A percentile compares a stretch with the other conserved stretches of the same genome.
phyloP scores from a whole-genome alignment of 495 filamentous ascomycete genomes.

The Xanthoparmelia taractica region DNA sequence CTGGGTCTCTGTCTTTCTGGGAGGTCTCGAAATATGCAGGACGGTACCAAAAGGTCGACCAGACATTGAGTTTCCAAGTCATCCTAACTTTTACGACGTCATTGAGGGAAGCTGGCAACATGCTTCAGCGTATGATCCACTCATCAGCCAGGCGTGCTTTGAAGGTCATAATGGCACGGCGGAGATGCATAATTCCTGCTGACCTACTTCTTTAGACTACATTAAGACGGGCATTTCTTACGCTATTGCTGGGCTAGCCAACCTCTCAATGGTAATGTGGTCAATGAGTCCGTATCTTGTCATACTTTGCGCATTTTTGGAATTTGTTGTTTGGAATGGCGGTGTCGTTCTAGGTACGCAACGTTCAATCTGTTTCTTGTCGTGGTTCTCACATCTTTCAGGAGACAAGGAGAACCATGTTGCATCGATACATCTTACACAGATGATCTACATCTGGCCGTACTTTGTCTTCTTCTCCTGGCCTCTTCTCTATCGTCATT shows the following conservation, averaged over 20 bases:
- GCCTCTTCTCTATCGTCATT: conserved; percentile 57
- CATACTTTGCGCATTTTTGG: conserved; percentile 59
- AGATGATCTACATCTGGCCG: conserved; percentile 93
- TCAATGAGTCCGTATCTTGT: conserved; percentile 58
- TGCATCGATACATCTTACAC: conserved; percentile 77
- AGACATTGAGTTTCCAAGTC: conserved; percentile 10
- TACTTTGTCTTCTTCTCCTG: conserved; percentile 83
- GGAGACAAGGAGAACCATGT: conserved; percentile 92
- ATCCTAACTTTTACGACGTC: conserved; percentile 9
- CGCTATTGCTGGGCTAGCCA: conserved; percentile 46
- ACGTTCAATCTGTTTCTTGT: background rate
- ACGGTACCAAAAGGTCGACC: conserved; percentile 26
- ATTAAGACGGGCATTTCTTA: conserved; percentile 53
- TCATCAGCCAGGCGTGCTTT: conserved; percentile 46
- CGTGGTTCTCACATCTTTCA: conserved; percentile 28
- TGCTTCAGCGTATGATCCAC: conserved; percentile 52
- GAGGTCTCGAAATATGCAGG: conserved; percentile 60
- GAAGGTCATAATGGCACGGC: conserved; percentile 39
- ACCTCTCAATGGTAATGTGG: conserved; percentile 41
- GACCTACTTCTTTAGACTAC: conserved; percentile 44
- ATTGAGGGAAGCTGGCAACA: conserved; percentile 28
- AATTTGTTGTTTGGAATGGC: conserved; percentile 78
- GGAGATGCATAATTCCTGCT: conserved; percentile 19
- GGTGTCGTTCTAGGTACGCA: conserved; percentile 77
- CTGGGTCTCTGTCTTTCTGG: conserved; percentile 84